Conservation (phyloP, 2,329 filamentous ascomycete species). For the Talaromyces sp. region DNA sequence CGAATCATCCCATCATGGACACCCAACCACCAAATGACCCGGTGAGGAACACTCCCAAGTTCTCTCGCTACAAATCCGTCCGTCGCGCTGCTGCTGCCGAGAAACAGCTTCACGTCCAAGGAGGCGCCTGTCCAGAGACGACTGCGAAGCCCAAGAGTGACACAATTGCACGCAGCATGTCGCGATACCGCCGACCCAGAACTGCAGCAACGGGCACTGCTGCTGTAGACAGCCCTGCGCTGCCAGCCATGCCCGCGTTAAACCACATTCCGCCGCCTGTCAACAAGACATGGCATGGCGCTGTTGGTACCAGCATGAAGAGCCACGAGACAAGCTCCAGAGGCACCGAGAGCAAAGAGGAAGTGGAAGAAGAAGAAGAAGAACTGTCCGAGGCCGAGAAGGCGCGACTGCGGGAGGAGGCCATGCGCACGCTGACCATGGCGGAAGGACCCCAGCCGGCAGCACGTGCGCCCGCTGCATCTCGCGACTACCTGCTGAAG, state of each 20-base stretch:
- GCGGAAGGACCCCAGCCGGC: constrained; percentile 11
- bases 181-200: constrained; percentile 27
- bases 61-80: constrained; percentile 57
- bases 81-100: constrained; percentile 36
- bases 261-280: constrained; percentile 1
- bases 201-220: constrained; percentile 16
- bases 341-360: background rate
- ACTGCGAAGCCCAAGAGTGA: constrained; percentile 18
- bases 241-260: constrained; percentile 14
- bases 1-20: constrained; percentile 19
- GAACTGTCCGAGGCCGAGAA: constrained; percentile 13
- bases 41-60: constrained; percentile 35
- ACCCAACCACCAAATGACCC: constrained; percentile 11
- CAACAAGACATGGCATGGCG: background rate
- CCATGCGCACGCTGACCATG: constrained; percentile 32
- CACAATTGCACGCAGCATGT: constrained; percentile 31
- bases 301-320: background rate
- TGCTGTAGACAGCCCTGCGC: constrained; percentile 7
- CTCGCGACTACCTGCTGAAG: background rate
- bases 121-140: background rate
- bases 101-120: background rate
- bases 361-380: constrained; percentile 13
- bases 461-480: constrained; percentile 1
- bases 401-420: constrained; percentile 26
- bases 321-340: background rate